phyloP scores from a whole-genome alignment of 306 rosid genomes.

The Quercus bicolor region DNA sequence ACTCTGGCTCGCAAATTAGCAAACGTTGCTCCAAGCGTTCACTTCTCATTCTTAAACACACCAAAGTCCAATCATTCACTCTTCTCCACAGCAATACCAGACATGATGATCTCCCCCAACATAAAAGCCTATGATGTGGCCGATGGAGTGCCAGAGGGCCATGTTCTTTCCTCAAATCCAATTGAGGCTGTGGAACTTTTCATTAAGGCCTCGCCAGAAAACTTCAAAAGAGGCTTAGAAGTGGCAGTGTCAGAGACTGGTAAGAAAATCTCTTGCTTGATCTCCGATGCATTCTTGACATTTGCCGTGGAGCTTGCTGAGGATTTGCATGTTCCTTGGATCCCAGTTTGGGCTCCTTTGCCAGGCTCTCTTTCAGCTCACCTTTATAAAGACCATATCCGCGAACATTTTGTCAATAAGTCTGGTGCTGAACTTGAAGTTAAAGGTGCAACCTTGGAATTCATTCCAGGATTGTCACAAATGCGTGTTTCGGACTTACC shows the following conservation, averaged over 20 bases:
- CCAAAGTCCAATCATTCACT: conserved; percentile 1
- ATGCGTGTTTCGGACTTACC: too few species aligned
- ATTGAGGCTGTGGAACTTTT: conserved; percentile 24
- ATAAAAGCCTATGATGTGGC: conserved; percentile 21
- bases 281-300: conserved; percentile 34
- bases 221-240: conserved; percentile 19
- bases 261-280: conserved; percentile 26
- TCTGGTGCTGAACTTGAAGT: too few species aligned
- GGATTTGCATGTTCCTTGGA: too few species aligned
- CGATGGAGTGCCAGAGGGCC: conserved; percentile 28
- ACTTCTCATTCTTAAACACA: conserved; percentile 35
- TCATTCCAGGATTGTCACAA: too few species aligned
- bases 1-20: conserved; percentile 31
- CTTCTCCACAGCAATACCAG: background rate
- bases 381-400: too few species aligned
- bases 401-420: too few species aligned
- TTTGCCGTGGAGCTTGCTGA: conserved; percentile 16
- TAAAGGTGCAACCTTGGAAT: too few species aligned
- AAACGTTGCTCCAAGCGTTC: conserved; percentile 14
- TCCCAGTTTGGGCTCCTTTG: too few species aligned
- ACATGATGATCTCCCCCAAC: background rate
- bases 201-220: conserved; percentile 27
- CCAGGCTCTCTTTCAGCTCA: too few species aligned
- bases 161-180: background rate
- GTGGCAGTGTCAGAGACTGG: conserved; percentile 16